Evolutionary conservation across 306 rosid species (phyloP).

Genomic region (Hippophae gyantsensis): DNA sequence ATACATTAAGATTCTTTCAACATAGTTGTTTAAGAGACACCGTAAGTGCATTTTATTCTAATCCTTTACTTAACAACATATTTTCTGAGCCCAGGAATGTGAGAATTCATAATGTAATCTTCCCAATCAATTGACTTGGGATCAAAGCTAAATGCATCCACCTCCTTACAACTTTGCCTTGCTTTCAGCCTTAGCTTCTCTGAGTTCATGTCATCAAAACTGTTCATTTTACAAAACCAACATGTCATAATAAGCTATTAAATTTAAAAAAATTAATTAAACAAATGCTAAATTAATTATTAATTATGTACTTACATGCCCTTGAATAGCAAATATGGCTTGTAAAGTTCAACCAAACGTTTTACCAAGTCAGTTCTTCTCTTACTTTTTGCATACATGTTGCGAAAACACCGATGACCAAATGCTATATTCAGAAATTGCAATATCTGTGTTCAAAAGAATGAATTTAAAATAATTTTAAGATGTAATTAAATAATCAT

Average conservation of each 20-base stretch:
- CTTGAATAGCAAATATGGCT: slow-evolving; percentile 21
- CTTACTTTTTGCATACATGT: not conserved
- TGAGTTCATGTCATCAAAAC: slow-evolving; percentile 36
- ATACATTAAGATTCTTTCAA: too few species aligned
- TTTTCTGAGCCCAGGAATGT: slow-evolving; percentile 35
- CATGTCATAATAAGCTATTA: too few species aligned
- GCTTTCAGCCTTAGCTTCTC: slow-evolving; percentile 14
- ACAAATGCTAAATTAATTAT: not conserved
- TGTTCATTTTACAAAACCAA: slow-evolving; percentile 1
- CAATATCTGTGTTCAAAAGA: slow-evolving; percentile 16
- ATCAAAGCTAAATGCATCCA: slow-evolving; percentile 21
- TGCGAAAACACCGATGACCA: not conserved
- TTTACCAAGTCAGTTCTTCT: not conserved
- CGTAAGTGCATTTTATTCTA: too few species aligned
- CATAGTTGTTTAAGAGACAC: too few species aligned
- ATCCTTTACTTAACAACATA: not conserved
- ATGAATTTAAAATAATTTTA: not conserved
- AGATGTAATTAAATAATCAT: not conserved
- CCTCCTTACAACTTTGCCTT: not conserved
- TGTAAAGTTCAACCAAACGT: slow-evolving; percentile 26
- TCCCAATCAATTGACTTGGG: slow-evolving; percentile 33
- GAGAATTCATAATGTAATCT: slow-evolving; percentile 30
- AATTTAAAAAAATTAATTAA: not conserved
- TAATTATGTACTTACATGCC: slow-evolving; percentile 20
- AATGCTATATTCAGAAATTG: slow-evolving; percentile 12